phyloP scores from a whole-genome alignment of 768 basidiomycete species.

The Agaricus sinodeliciosus region DNA sequence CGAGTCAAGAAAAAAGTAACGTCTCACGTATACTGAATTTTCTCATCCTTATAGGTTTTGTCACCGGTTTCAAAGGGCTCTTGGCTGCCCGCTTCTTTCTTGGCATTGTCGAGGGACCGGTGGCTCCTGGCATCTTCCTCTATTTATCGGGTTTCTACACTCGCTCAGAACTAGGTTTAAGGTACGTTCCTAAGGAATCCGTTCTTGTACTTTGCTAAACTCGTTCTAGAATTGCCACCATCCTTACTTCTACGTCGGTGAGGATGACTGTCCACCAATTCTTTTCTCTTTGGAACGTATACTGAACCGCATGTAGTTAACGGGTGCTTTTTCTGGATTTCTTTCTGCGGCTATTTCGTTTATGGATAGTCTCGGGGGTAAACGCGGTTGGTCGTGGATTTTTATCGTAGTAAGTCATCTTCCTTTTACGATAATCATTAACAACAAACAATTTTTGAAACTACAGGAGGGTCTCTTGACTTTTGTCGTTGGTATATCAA shows the following conservation, averaged over 20 bases:
- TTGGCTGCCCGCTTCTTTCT: constrained; percentile 43
- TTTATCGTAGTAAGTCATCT: constrained; percentile 44
- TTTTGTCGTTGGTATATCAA: constrained; percentile 32
- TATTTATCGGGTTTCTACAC: constrained; percentile 32
- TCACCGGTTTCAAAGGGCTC: constrained; percentile 37
- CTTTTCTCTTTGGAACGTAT: neutral
- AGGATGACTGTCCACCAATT: neutral
- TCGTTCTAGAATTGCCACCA: constrained; percentile 27
- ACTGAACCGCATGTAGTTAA: neutral
- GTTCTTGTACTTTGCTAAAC: neutral
- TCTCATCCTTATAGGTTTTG: constrained; percentile 25
- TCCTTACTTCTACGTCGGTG: constrained; percentile 31
- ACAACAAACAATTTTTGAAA: constrained; percentile 7
- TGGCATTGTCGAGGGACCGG: constrained; percentile 43
- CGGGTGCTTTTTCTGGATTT: constrained; percentile 54
- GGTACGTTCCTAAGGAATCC: constrained; percentile 10
- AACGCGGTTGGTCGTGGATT: constrained; percentile 55
- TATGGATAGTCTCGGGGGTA: constrained; percentile 38
- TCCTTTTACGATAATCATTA: constrained; percentile 14
- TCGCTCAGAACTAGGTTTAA: constrained; percentile 19
- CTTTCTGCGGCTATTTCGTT: constrained; percentile 47
- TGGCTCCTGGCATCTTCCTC: constrained; percentile 29
- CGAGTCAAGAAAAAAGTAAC: neutral
- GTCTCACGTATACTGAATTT: neutral
- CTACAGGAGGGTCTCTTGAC: constrained; percentile 37